phyloP scores from a whole-genome alignment of 306 rosid genomes.

The Sesbania bispinosa region DNA sequence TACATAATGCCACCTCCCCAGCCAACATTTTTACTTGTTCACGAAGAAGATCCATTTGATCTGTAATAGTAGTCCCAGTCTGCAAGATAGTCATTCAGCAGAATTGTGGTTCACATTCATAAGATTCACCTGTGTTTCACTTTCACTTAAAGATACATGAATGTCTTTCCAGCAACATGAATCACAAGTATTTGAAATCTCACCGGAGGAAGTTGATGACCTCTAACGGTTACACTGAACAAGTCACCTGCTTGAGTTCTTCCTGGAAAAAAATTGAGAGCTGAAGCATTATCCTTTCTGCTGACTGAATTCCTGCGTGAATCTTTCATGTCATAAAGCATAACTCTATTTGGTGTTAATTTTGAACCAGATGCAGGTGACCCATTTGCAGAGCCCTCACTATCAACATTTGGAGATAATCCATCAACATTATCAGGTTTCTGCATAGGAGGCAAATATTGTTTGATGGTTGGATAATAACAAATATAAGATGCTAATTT shows the following conservation, averaged over 20 bases:
- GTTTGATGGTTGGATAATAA: slow-evolving; percentile 3
- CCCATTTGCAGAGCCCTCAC: slow-evolving; percentile 56
- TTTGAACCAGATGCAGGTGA: slow-evolving; percentile 64
- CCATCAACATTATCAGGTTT: slow-evolving; percentile 63
- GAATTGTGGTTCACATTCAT: slow-evolving; percentile 8
- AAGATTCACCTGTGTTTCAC: background rate
- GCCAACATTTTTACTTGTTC: slow-evolving; percentile 92
- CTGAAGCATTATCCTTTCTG: slow-evolving; percentile 53
- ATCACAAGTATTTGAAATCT: slow-evolving; percentile 33
- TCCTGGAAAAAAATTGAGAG: slow-evolving; percentile 55
- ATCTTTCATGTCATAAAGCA: slow-evolving; percentile 52
- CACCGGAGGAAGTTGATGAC: slow-evolving; percentile 57
- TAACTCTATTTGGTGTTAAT: slow-evolving; percentile 42
- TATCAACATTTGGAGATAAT: slow-evolving; percentile 49
- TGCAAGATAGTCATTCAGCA: slow-evolving; percentile 33
- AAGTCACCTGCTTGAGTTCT: slow-evolving; percentile 86
- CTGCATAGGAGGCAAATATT: slow-evolving; percentile 40
- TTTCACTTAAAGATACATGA: background rate
- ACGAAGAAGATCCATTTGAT: slow-evolving; percentile 85
- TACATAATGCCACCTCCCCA: slow-evolving; percentile 82
- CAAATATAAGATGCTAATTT: slow-evolving; percentile 1
- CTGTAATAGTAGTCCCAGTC: slow-evolving; percentile 80
- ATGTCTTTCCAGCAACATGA: background rate
- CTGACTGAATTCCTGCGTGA: slow-evolving; percentile 61
- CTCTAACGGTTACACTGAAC: slow-evolving; percentile 56